Conservation (phyloP, 192 early-diverging fungal species). For the Pilobolus umbonatus region DNA sequence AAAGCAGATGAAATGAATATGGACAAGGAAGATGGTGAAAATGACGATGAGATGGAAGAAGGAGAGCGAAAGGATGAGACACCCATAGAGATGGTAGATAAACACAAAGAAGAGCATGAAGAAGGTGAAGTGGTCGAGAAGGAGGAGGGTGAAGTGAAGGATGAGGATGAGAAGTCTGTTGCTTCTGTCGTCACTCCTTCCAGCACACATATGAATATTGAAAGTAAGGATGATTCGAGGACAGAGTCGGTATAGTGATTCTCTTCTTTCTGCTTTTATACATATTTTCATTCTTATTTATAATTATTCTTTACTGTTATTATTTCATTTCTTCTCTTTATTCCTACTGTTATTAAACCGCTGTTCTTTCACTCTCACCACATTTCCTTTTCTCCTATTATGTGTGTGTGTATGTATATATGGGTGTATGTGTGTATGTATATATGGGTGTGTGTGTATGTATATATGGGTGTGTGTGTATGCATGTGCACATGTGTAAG, state of each 20-base stretch:
- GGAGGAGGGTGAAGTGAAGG: conserved; percentile 9
- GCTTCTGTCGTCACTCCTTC: conserved; percentile 10
- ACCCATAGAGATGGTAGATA: neutral
- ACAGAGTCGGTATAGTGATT: neutral
- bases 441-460: too few relatives aligned
- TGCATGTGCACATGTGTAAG: too few relatives aligned
- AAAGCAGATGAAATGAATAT: neutral
- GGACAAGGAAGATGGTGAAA: neutral
- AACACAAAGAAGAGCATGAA: conserved; percentile 6
- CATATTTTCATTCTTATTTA: neutral
- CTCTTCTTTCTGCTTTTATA: neutral
- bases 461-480: too few relatives aligned
- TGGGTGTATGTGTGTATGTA: too few relatives aligned
- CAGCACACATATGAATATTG: neutral
- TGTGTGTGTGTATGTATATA: too few relatives aligned
- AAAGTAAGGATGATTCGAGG: neutral
- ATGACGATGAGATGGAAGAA: neutral
- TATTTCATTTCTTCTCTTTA: neutral
- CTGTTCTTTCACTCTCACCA: too few relatives aligned
- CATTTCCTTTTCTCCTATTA: too few relatives aligned
- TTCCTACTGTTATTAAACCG: conserved; percentile 15
- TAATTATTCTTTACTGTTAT: neutral
- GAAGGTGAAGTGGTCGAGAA: conserved; percentile 4
- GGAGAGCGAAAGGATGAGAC: neutral
- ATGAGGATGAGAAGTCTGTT: conserved; percentile 5